Percentiles rank a stretch among this genome's conserved stretches.
Evolutionary conservation across 805 yeast species (phyloP).

Genomic region (Saccharomycopsis malanga): DNA sequence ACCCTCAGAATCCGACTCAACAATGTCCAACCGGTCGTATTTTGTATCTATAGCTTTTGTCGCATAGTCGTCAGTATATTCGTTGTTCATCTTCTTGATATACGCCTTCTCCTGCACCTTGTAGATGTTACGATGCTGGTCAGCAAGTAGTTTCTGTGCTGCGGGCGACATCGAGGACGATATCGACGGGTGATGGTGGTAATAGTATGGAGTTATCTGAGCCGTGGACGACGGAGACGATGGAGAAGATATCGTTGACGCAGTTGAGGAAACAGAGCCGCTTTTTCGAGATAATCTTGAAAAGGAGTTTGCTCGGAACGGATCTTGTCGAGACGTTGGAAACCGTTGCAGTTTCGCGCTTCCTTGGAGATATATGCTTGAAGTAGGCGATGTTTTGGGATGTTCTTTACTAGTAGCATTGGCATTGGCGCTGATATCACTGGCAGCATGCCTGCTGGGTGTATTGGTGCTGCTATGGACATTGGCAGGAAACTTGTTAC

Average conservation of each 20-base stretch:
- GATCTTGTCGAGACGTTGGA: constrained; percentile 1
- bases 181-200: neutral
- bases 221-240: constrained; percentile 4
- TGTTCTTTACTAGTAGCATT: neutral
- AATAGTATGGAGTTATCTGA: neutral
- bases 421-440: no score
- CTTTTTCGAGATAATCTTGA: constrained; percentile 1
- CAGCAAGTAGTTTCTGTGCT: neutral
- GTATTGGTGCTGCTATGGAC: neutral
- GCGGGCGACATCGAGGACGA: neutral
- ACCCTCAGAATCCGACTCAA: constrained; percentile 12
- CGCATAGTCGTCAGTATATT: constrained; percentile 61
- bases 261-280: constrained; percentile 2
- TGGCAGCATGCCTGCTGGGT: neutral
- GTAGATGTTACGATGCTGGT: neutral
- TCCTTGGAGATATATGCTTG: constrained; percentile 6
- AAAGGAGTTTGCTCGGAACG: constrained; percentile 3
- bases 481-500: neutral
- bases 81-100: constrained; percentile 53
- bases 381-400: constrained; percentile 6
- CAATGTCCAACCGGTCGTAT: constrained; percentile 19
- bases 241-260: constrained; percentile 6
- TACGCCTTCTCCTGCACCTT: constrained; percentile 58
- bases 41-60: constrained; percentile 51
- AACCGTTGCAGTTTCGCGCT: constrained; percentile 11